These are phyloP conservation scores for Agastache rugosa DNA, from an alignment of 257 asterid genomes.

Conservation along the genomic window DNA sequence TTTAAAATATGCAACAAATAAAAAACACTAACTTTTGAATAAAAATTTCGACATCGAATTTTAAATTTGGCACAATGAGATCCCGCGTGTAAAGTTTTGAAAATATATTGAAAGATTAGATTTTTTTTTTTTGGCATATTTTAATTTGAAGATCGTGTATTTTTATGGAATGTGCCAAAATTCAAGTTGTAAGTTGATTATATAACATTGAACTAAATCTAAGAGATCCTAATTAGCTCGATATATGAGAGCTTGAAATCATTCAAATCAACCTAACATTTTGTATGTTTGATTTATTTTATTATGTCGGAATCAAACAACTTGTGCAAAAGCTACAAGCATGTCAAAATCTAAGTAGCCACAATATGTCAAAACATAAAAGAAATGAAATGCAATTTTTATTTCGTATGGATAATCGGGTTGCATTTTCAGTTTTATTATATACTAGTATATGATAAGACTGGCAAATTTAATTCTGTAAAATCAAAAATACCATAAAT, in stretches of 20 bases:
- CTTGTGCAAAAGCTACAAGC: constrained; percentile 27
- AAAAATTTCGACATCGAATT: no score
- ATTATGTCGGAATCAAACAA: constrained; percentile 19
- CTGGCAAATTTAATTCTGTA: no score
- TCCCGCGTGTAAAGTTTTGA: no score
- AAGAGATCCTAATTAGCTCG: background rate
- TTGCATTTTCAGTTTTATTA: no score
- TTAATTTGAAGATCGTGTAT: background rate
- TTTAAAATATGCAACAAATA: no score
- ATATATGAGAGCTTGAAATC: background rate
- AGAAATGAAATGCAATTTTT: no score
- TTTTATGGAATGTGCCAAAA: background rate
- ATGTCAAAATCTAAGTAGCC: constrained; percentile 20
- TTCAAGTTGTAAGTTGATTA: background rate
- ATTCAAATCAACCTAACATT: background rate
- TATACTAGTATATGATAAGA: no score
- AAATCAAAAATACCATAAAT: no score
- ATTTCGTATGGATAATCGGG: no score
- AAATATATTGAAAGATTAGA: no score
- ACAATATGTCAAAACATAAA: constrained; percentile 17
- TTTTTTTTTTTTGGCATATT: background rate
- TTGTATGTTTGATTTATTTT: background rate
- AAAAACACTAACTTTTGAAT: no score
- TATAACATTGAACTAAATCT: background rate
- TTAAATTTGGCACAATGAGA: no score